These are phyloP conservation scores for Diplogelasinospora grovesii DNA, from an alignment of 495 filamentous ascomycete genomes.

Conservation along the genomic window DNA sequence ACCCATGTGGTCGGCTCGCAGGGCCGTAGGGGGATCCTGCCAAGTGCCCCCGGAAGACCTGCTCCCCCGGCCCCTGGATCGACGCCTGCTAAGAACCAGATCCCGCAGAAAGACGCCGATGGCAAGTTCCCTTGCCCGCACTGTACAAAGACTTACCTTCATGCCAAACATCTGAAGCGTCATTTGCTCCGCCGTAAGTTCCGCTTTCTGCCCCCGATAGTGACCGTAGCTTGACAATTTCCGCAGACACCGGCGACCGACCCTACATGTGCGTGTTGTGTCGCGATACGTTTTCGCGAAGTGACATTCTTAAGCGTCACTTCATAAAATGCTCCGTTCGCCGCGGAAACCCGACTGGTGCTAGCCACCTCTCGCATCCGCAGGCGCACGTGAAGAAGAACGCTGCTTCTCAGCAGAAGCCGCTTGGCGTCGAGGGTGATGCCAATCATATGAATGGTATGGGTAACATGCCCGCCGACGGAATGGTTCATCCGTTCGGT, in stretches of 20 bases:
- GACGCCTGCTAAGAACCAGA: slow-evolving; percentile 69
- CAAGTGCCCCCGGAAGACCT: slow-evolving; percentile 79
- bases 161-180: slow-evolving; percentile 94
- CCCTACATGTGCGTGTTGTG: slow-evolving; percentile 96
- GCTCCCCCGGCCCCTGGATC: slow-evolving; percentile 51
- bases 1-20: slow-evolving; percentile 91
- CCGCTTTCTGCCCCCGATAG: slow-evolving; percentile 7
- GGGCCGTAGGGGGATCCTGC: slow-evolving; percentile 79
- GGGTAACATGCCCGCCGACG: slow-evolving; percentile 42
- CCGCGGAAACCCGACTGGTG: slow-evolving; percentile 87
- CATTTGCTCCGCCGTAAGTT: slow-evolving; percentile 91
- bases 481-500: slow-evolving; percentile 45
- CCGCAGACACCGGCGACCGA: slow-evolving; percentile 83
- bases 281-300: slow-evolving; percentile 96
- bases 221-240: slow-evolving; percentile 20
- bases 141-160: slow-evolving; percentile 95
- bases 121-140: slow-evolving; percentile 96
- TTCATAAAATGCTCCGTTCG: slow-evolving; percentile 97
- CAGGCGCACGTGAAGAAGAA: slow-evolving; percentile 79
- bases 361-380: slow-evolving; percentile 85
- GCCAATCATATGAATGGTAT: slow-evolving; percentile 49
- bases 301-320: slow-evolving; percentile 96
- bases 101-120: slow-evolving; percentile 87
- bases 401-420: slow-evolving; percentile 53
- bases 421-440: slow-evolving; percentile 33